Base-by-base conservation (phyloP, 2,329 filamentous ascomycete species). In the Aspergillus melleus region DNA sequence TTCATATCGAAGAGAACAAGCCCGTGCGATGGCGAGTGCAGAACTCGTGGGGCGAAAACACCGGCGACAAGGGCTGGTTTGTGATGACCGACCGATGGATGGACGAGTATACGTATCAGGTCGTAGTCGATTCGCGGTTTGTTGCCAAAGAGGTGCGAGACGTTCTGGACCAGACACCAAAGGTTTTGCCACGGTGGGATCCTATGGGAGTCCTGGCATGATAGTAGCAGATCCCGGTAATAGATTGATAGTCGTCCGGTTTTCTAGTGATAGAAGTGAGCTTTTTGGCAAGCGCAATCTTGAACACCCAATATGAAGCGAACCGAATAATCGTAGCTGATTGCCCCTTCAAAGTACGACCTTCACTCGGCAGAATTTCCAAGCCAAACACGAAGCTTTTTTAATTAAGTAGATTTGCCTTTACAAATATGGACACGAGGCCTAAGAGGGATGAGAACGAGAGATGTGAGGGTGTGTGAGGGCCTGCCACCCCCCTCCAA, bases 71-170 rank as follows among this genome's bases (percentile, higher is more conserved):
- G 66, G 92, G 92, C 0, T 96, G 91, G 84, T 95, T 95, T 71
- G 90, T 96, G 62, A 96, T 96, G 91, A 90, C 83, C 61, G 92
- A 96, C 76, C 80, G 80, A 20, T 91, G 88, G 88, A 88, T 91
- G 85, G 86, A 90, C 62, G 82, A 91, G 77, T 96, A 92, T 77
- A 87, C 90, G 49, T 96, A 93, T 72, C 92, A 96, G 80, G 91
- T 89, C 8, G 92, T 96, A 14, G 86, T 96, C 6, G 90, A 96
- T 71, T 88, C 89, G 0, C 83, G 81, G 14, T 88, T 89, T 70
- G 80, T 90, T 55, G 80, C 80, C 57, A 83, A 85, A 69, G 86
- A 89, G 67, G 81, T 95, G 11, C 81, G 81, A 61, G 88, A 92
- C 68, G 85, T 95, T 24, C 75, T 94, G 55, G 83, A 86, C 64